phyloP scores from a whole-genome alignment of 1,284 basidiomycete genomes.

The Sanghuangporus sanghuang region DNA sequence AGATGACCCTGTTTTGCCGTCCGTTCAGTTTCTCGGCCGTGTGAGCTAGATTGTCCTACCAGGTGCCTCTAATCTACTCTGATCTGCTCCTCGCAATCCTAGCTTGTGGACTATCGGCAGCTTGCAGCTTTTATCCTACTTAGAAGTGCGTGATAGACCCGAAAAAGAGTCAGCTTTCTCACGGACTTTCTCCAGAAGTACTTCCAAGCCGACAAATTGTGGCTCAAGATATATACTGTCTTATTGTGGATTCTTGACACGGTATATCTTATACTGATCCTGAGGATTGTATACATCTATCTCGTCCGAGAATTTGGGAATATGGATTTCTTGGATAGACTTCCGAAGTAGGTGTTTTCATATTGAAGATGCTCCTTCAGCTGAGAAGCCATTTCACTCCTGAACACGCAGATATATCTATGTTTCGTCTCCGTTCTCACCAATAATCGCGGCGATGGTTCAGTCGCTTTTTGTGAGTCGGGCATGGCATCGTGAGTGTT shows the following conservation, averaged over 20 bases:
- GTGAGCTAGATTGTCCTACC: neutral
- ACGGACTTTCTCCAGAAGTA: neutral
- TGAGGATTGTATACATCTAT: constrained; percentile 10
- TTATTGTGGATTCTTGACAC: neutral
- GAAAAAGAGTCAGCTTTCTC: no score
- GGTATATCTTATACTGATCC: neutral
- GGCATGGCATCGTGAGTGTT: neutral
- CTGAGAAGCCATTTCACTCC: no score
- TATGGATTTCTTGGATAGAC: neutral
- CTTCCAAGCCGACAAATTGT: neutral
- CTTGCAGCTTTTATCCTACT: constrained; percentile 10
- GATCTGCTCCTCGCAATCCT: neutral
- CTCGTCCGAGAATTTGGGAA: constrained; percentile 12
- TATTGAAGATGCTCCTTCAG: neutral
- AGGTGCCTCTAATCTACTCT: neutral
- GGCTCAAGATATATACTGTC: neutral
- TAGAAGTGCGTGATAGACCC: neutral
- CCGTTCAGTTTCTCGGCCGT: neutral
- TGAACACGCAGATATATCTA: neutral
- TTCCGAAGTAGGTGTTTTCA: neutral
- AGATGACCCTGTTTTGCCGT: neutral
- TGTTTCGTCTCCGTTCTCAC: neutral
- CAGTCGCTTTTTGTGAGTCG: neutral
- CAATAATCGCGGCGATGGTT: neutral
- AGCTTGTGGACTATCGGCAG: constrained; percentile 10